A percentile compares a stretch with the other conserved stretches of the same genome.
These are phyloP conservation scores for Collybia nuda DNA, from an alignment of 768 basidiomycete species.

Conservation along the genomic window DNA sequence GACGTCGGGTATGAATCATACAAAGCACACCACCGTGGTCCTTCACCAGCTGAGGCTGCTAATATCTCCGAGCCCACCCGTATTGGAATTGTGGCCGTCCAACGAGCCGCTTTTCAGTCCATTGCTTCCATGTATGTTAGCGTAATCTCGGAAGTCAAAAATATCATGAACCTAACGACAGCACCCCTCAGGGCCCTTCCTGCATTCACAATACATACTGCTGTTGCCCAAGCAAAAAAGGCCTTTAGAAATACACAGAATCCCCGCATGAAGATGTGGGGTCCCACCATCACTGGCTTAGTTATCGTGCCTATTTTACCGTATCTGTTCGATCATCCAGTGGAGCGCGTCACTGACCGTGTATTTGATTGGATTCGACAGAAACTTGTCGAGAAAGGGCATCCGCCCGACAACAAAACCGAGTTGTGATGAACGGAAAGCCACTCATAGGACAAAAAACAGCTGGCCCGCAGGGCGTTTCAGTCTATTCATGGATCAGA, in stretches of 20 bases:
- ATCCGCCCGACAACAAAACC: conserved; percentile 11
- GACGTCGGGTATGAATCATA: conserved; percentile 84
- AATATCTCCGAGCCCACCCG: conserved; percentile 72
- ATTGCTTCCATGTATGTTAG: conserved; percentile 78
- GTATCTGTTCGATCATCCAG: conserved; percentile 78
- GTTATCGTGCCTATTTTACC: conserved; percentile 74
- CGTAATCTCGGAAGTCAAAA: conserved; percentile 6
- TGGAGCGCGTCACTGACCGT: conserved; percentile 66
- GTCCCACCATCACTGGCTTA: conserved; percentile 72
- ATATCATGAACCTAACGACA: background rate
- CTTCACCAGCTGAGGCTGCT: conserved; percentile 63
- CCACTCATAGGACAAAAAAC: background rate
- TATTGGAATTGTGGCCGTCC: conserved; percentile 66
- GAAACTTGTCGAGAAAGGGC: conserved; percentile 43
- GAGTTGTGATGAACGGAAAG: conserved; percentile 6
- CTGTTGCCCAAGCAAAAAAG: conserved; percentile 71
- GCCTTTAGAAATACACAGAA: conserved; percentile 61
- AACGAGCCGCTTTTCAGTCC: conserved; percentile 79
- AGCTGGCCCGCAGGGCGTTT: background rate
- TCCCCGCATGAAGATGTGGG: conserved; percentile 65
- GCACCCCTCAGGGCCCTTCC: conserved; percentile 64
- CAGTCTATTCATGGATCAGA: background rate
- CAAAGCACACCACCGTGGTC: conserved; percentile 70
- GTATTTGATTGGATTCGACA: conserved; percentile 72
- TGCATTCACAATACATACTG: conserved; percentile 83